Evolutionary conservation across 1,139 yeast genomes (phyloP), one percentile per base, ranked within the genome.

Genomic region (Wickerhamomyces sp.): DNA sequence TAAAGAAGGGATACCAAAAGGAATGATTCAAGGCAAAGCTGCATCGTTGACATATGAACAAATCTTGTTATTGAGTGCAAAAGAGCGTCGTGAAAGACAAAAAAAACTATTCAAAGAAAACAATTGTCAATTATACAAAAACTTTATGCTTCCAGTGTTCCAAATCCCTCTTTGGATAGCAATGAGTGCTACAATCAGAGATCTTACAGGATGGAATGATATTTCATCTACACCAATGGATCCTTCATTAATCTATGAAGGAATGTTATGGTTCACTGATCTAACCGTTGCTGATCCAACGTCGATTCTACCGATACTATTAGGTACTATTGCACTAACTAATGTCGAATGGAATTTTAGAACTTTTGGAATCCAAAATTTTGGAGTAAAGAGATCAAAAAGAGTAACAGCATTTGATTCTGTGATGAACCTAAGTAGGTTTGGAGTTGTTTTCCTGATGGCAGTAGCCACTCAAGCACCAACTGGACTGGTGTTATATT

Each of bases 101-200:
- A 80, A 83, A 53, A 66, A 65, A 42, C 67, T 91, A 15, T 91
- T 85, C 64, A 77, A 76, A 53, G 73, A 76, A 45, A 73, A 84
- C 58, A 69, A 72, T 14, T 88, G 91, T 44, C 94, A 87, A 58
- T 63, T 83, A 46, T 91, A 95, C 91, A 90, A 89, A 61, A 83
- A 86, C 57, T 68, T 81, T 47, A 61, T 82, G 1, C 60, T 87
- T 40, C 98, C 98, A 0, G 69, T 81, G 1, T 78, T 86, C 26
- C 98, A 91, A 61, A 73, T 91, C 30, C 98, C 98, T 0, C 64
- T 90, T n/a, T 91, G 96, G 95, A 73, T 89, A 4, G 72, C 83
- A 2, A 73, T 89, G 74, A 84, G 94, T 10, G 69, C 84, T 56
- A 82, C 91, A 1, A 77, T 90, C 59, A 73, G 97, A 52, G 78